Evolutionary conservation across 2,329 filamentous ascomycete species (phyloP), one percentile per base, ranked within the genome.

Genomic region (Fusarium sp.): DNA sequence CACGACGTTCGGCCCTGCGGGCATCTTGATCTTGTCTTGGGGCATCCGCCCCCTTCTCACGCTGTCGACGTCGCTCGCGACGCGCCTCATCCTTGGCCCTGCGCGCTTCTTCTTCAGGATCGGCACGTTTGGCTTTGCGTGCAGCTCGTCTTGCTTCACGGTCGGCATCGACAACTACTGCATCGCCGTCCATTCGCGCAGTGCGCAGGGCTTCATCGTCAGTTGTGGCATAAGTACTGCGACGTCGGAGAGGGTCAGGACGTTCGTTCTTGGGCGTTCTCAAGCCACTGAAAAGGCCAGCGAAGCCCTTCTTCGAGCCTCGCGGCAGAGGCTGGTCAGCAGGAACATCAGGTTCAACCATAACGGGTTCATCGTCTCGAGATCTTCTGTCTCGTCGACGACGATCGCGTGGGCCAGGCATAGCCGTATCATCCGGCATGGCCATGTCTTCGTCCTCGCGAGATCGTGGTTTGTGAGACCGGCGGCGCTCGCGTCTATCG

Each of bases 231-330:
- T 83, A 83, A 12, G 85, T 87, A 66, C 80, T 84, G 22, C 86
- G 84, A 15, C 87, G 86, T 32, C 84, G 84, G 9, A 71, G 56
- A 18, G 73, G 73, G 14, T 78, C 77, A 53, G 74, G 73, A 53
- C 78, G 76, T 45, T 85, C 83, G 15, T 83, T 73, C 67, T 82
- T 84, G 11, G 84, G 79, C 51, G 83, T 83, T 66, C 84, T 85
- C 16, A 90, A 78, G 30, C 88, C 88, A 53, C 89, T 88, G 70
- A 94, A 89, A 8, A 94, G 82, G 29, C 88, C 86, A 27, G 86
- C 83, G 25, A 91, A 79, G 6, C 85, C 86, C 74, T 85, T 89
- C 51, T 87, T 87, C 6, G 83, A 81, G 29, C 76, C 76, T 38
- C 81, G 79, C 58, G 78, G 81, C 34, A 78, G 53, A 12, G 80